phyloP scores from a whole-genome alignment of 768 basidiomycete genomes.

The Lactarius pseudohatsudake region DNA sequence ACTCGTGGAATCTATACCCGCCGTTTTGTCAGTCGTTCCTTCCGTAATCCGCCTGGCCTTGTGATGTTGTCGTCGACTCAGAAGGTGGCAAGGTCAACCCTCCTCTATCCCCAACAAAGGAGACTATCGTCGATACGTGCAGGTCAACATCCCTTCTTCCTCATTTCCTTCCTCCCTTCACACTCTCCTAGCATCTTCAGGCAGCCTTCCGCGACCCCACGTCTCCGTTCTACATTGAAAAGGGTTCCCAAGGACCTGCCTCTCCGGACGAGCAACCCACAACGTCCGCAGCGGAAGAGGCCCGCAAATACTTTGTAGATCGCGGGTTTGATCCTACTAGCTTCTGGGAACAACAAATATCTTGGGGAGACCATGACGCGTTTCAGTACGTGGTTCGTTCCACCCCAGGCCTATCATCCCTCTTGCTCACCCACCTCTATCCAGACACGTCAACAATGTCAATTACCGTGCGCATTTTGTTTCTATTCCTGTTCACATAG shows the following conservation, averaged over 20 bases:
- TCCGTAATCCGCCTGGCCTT: background rate
- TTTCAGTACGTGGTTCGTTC: constrained; percentile 56
- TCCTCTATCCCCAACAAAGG: background rate
- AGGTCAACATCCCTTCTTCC: constrained; percentile 2
- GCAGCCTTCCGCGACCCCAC: constrained; percentile 60
- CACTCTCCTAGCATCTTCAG: constrained; percentile 49
- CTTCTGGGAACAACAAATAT: constrained; percentile 78
- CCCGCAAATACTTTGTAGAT: constrained; percentile 42
- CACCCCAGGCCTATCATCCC: background rate
- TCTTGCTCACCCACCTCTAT: constrained; percentile 1
- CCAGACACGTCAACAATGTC: constrained; percentile 77
- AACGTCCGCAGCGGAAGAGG: constrained; percentile 37
- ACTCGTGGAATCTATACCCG: constrained; percentile 15
- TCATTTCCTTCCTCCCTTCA: constrained; percentile 5
- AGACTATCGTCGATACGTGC: constrained; percentile 19
- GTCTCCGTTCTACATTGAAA: constrained; percentile 64
- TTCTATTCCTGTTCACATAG: background rate
- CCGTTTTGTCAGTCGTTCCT: background rate
- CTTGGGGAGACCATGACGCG: constrained; percentile 78
- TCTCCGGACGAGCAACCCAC: constrained; percentile 50
- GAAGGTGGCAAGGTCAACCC: background rate
- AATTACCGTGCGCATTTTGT: constrained; percentile 54
- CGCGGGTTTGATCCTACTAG: constrained; percentile 60
- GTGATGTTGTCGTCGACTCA: background rate
- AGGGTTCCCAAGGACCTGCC: constrained; percentile 57